Evolutionary conservation across 257 asterid genomes (phyloP), one percentile per base, ranked within the genome.

Genomic region (Solanum bulbocastanum): DNA sequence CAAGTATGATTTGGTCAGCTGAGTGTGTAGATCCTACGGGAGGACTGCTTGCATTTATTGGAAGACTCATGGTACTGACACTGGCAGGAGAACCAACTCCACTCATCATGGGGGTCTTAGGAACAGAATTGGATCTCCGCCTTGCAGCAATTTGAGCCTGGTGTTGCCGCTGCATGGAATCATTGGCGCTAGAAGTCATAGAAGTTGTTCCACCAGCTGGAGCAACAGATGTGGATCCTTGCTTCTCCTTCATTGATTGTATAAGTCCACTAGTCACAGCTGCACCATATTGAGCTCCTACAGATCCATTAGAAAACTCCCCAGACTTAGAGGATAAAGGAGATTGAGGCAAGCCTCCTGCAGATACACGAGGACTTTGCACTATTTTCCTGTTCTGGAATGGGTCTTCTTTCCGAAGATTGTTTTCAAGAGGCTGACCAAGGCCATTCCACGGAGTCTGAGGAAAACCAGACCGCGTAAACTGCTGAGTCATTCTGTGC

Each of bases 281-380:
- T 33, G 93, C 92, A 87, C 98, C 98, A 88, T 93, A 94, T 85
- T 95, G 99, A 83, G 91, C 97, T 71, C 99, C 99, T 46, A 95
- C 90, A 32, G 99, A 96, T 88, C 98, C 98, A 88, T 97, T 94
- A 30, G 98, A 96, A 90, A 96, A 92, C 91, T 96, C 99, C 75
- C 98, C 98, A 46, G 99, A 95, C 89, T 93, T 96, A 44, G 99
- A 96, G 5, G 98, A 95, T 91, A 96, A 90, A n/a, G 99, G 99
- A 91, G 99, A 96, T 87, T 95, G 99, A 86, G 99, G 98, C 69
- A 97, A 93, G 40, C 97, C 99, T 84, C 98, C 98, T 86, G 95
- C 92, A 89, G 99, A 97, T 76, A 94, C 94, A 88, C 93, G 98
- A 88, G 99, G 99, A 91, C 99, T 96, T 87, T 94, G 99, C 86